Evolutionary conservation across 2,329 filamentous ascomycete species (phyloP), one percentile per base, ranked within the genome.

Genomic region (Fusarium buxicola): DNA sequence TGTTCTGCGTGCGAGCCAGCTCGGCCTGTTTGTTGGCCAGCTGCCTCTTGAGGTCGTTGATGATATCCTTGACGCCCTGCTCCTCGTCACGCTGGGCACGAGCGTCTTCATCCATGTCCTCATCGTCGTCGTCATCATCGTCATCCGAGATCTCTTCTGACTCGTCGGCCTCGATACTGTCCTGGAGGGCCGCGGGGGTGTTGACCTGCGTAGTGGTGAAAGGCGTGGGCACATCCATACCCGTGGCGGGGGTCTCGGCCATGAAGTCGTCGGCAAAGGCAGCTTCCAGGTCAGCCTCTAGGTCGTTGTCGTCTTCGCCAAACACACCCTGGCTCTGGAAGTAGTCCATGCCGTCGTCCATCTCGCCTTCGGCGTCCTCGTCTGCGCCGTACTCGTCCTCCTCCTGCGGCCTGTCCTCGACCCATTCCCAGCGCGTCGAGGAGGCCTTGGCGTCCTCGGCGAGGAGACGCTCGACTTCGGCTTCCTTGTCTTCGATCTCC

Each of bases 401-500:
- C 21, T 73, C 71, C 38, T 68, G 70, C 16, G 57, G 72, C 38
- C 75, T 76, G 39, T 87, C 80, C 58, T 90, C 86, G 45, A 91
- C 79, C 69, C 90, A 81, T 70, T 92, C 88, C 69, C 86, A 90
- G 47, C 80, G 82, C 12, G 88, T 86, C 18, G 84, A 84, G 2
- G 82, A 64, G 5, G 88, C 85, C 34, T 83, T 82, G 48, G 84
- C 82, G 69, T 97, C 93, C 35, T 88, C 86, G 39, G 84, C 83
- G 4, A 96, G 81, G 30, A 96, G 79, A 39, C 89, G 84, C 63
- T 92, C 87, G 30, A 96, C 92, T 66, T 91, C 86, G 53, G 88
- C 86, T 72, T 96, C 92, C 45, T 94, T 92, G 66, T 92, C 89
- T 73, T 94, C 90, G 61, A 95, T 94, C 64, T 94, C 91, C 58